Evolutionary conservation across 106 monocot species (phyloP).

Genomic region (Dactylorhiza incarnata): DNA sequence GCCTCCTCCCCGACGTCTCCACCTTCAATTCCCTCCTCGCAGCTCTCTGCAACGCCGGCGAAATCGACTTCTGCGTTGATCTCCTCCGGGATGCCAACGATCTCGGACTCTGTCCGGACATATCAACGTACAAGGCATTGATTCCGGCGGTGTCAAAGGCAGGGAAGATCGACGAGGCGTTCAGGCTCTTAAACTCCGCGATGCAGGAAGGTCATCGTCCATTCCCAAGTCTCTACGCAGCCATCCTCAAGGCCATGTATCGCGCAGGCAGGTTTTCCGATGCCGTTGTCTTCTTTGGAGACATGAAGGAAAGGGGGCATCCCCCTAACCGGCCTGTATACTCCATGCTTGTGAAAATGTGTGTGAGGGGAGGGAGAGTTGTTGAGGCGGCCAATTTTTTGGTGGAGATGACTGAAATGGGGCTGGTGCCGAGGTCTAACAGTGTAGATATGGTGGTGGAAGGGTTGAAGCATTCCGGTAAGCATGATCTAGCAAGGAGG

Average conservation of each 20-base stretch:
- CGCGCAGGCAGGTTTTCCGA: conserved; percentile 73
- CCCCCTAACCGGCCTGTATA: conserved; percentile 86
- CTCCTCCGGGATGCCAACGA: conserved; percentile 46
- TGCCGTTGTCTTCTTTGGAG: conserved; percentile 66
- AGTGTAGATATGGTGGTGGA: conserved; percentile 81
- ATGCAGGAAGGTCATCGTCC: conserved; percentile 76
- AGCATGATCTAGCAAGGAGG: conserved; percentile 73
- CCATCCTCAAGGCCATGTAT: conserved; percentile 74
- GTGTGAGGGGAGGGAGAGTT: conserved; percentile 68
- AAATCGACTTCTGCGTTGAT: conserved; percentile 53
- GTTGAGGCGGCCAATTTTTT: conserved; percentile 80
- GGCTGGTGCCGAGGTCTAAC: conserved; percentile 54
- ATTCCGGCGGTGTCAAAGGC: conserved; percentile 65
- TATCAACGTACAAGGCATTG: conserved; percentile 75
- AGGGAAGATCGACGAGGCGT: conserved; percentile 70
- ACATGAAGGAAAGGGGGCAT: conserved; percentile 77
- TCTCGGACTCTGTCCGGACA: conserved; percentile 65
- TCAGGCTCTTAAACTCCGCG: conserved; percentile 42
- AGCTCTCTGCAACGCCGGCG: conserved; percentile 53
- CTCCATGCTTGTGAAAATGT: conserved; percentile 95
- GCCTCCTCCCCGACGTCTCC: conserved; percentile 64
- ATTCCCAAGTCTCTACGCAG: conserved; percentile 86
- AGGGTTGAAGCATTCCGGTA: conserved; percentile 80
- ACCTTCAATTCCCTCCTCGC: conserved; percentile 74
- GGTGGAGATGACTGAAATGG: conserved; percentile 87